These are phyloP conservation scores for Colletotrichum sp. DNA, from an alignment of 2,329 filamentous ascomycete genomes.

Conservation along the genomic window DNA sequence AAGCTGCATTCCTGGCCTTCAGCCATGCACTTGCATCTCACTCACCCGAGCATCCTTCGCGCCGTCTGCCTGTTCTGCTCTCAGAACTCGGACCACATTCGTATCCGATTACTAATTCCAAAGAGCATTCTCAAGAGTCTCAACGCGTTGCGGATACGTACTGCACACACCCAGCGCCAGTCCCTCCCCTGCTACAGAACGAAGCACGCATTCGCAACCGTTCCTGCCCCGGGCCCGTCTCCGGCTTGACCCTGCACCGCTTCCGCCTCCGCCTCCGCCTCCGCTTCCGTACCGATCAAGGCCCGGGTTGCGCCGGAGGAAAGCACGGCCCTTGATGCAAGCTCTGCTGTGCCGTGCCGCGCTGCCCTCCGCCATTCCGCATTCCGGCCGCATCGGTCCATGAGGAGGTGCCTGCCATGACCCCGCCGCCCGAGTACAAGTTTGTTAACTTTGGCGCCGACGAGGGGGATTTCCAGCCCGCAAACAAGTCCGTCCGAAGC, in stretches of 20 bases:
- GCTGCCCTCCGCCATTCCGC: neutral
- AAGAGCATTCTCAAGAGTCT: neutral
- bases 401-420: neutral
- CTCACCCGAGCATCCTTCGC: neutral
- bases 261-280: neutral
- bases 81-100: neutral
- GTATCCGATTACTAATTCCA: neutral
- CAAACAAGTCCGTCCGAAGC: slow-evolving; percentile 14
- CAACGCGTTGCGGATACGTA: neutral
- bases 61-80: neutral
- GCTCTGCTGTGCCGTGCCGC: neutral
- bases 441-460: slow-evolving; percentile 11
- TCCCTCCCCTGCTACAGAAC: neutral
- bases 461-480: neutral
- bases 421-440: slow-evolving; percentile 12
- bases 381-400: neutral
- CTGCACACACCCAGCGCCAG: neutral
- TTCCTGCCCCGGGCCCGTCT: neutral
- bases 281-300: neutral
- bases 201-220: neutral
- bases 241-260: neutral
- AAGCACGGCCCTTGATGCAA: neutral
- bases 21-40: neutral
- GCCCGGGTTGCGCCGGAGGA: neutral
- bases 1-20: neutral